Evolutionary conservation across 1,284 basidiomycete species (phyloP).

Genomic region (Pseudomicrostroma phylloplanum): DNA sequence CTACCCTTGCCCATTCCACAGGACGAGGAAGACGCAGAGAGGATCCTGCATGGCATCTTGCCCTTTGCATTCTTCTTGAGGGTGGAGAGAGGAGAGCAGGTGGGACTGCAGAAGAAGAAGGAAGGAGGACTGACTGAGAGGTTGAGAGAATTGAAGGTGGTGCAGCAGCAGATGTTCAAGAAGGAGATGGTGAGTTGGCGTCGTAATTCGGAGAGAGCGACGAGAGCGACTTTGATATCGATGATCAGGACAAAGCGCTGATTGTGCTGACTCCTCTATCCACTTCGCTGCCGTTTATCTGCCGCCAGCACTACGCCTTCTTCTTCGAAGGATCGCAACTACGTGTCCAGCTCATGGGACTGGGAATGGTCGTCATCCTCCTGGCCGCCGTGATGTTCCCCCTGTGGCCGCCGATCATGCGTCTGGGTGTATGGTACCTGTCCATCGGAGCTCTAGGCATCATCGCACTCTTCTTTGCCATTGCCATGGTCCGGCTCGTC

Average conservation of each 20-base stretch:
- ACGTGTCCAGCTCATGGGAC: slow-evolving; percentile 84
- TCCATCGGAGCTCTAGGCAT: slow-evolving; percentile 80
- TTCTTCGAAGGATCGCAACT: slow-evolving; percentile 92
- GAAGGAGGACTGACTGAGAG: slow-evolving; percentile 64
- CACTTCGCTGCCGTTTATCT: not conserved
- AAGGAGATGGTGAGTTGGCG: slow-evolving; percentile 26
- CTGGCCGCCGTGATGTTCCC: slow-evolving; percentile 99
- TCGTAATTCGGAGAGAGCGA: not conserved
- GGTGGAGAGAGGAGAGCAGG: slow-evolving; percentile 35
- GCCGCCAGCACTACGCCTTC: slow-evolving; percentile 67
- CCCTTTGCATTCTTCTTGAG: slow-evolving; percentile 57
- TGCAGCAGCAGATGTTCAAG: slow-evolving; percentile 65
- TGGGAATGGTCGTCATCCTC: slow-evolving; percentile 86
- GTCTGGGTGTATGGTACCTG: slow-evolving; percentile 95
- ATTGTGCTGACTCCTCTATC: not conserved
- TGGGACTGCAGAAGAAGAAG: slow-evolving; percentile 7
- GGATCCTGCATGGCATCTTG: slow-evolving; percentile 66
- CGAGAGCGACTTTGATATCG: not conserved
- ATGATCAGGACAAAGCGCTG: not conserved
- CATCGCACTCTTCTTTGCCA: slow-evolving; percentile 81
- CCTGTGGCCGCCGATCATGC: slow-evolving; percentile 85
- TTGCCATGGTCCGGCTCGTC: slow-evolving; percentile 85
- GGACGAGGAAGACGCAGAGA: slow-evolving; percentile 69
- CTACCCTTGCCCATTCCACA: slow-evolving; percentile 54
- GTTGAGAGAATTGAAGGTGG: slow-evolving; percentile 57